Conservation (phyloP, 2,329 filamentous ascomycete species). For the Bertia moriformis region DNA sequence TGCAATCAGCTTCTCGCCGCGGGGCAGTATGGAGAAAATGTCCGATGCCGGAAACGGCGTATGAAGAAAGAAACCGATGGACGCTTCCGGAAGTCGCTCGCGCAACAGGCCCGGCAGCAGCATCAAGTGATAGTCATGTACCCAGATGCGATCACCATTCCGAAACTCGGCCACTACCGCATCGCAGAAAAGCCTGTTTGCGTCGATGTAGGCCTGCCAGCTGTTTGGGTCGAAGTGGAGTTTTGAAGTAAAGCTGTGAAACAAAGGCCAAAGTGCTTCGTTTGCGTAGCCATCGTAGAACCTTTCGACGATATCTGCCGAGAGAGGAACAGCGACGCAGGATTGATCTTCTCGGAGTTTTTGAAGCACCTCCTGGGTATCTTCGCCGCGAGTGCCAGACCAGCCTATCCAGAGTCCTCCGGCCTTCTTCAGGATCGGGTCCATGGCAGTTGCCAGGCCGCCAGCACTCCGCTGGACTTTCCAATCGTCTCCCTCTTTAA, state of each 20-base stretch:
- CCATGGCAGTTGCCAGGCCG: neutral
- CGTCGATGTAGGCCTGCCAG: neutral
- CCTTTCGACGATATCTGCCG: too few species aligned
- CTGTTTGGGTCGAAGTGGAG: constrained; percentile 17
- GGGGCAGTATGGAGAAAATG: neutral
- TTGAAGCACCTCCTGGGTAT: too few species aligned
- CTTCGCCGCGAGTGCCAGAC: too few species aligned
- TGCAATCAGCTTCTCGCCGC: neutral
- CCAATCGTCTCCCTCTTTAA: neutral
- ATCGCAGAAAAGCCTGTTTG: neutral
- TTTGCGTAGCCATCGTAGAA: too few species aligned
- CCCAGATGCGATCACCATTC: neutral
- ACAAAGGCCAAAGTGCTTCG: constrained; percentile 97
- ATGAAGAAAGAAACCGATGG: neutral
- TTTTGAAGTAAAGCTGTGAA: constrained; percentile 96
- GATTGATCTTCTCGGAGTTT: too few species aligned
- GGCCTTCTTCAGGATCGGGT: too few species aligned
- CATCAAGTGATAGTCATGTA: neutral
- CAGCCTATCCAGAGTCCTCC: too few species aligned
- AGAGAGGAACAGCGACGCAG: too few species aligned
- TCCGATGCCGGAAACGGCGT: neutral
- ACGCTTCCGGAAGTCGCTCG: neutral
- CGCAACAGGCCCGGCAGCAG: neutral
- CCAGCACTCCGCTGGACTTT: neutral
- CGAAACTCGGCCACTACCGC: neutral